These are phyloP conservation scores for Grigorovia humatica DNA, from an alignment of 805 yeast species.

Conservation along the genomic window DNA sequence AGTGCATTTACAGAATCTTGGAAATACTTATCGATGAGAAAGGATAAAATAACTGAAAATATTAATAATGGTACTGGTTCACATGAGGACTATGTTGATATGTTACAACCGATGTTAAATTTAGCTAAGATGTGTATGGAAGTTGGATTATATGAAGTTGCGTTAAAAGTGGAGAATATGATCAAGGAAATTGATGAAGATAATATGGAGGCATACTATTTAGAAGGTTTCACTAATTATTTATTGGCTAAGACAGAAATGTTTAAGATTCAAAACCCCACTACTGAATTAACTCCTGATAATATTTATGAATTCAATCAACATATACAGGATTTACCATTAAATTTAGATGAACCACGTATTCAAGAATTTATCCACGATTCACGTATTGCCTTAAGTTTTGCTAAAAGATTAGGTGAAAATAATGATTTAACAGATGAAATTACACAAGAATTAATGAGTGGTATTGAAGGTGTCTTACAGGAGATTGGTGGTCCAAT, in stretches of 20 bases:
- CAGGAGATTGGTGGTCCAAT: constrained; percentile 52
- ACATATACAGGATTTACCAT: constrained; percentile 28
- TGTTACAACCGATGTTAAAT: constrained; percentile 63
- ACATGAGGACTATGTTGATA: constrained; percentile 44
- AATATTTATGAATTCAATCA: constrained; percentile 27
- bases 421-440: constrained; percentile 33
- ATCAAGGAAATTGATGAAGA: constrained; percentile 76
- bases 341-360: constrained; percentile 30
- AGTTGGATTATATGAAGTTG: constrained; percentile 57
- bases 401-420: constrained; percentile 35
- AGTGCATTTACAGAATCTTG: constrained; percentile 61
- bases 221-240: constrained; percentile 69
- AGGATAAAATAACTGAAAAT: constrained; percentile 37
- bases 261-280: constrained; percentile 17
- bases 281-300: constrained; percentile 16
- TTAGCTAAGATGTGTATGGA: constrained; percentile 71
- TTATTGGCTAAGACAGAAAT: constrained; percentile 33
- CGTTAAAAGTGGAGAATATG: constrained; percentile 51
- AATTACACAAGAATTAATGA: constrained; percentile 47
- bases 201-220: constrained; percentile 68
- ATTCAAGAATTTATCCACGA: constrained; percentile 22
- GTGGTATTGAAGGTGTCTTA: constrained; percentile 43
- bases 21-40: constrained; percentile 50
- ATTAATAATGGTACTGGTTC: constrained; percentile 14
- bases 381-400: constrained; percentile 31